Evolutionary conservation across 2,329 filamentous ascomycete species (phyloP), one percentile per base, ranked within the genome.

Genomic region (Alternaria gansuensis): DNA sequence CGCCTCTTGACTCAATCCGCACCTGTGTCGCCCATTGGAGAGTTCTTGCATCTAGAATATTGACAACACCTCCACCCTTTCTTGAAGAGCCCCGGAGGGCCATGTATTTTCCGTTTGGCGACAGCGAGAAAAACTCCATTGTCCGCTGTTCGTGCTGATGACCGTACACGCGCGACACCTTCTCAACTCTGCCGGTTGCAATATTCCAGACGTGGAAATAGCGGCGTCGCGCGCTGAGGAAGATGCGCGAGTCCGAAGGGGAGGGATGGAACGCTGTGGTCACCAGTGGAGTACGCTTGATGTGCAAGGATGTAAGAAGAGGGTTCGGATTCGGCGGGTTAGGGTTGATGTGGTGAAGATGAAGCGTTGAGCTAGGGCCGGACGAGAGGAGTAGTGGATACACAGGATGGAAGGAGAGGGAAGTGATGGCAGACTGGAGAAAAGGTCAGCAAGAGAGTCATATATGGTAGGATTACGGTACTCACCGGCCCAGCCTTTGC

Each of bases 191-290:
- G 41, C 95, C 95, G 0, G 90, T 89, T 41, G 89, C 83, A 24
- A 99, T 84, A 71, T 98, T 89, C 95, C 95, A 99, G 66, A 90
- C 88, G 79, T 98, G 95, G 78, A 98, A 97, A 81, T 93, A 98
- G 63, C 88, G 88, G 49, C 95, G 87, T 34, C 94, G 89, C 36
- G 93, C 93, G 17, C 93, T 90, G 59, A 97, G 91, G 77, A 97
- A 91, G 66, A 99, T 90, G 68, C 90, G 90, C 63, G 90, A 88
- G 63, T 91, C 92, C 14, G 81, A 80, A 4, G 90, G 87, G 26
- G 84, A 75, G 6, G 77, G 86, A 57, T 93, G 82, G 77, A 99
- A 98, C 36, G 90, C 86, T 6, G 93, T 92, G 10, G 90, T 92
- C 58, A 90, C 87, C 52, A 99, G 84, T n/a, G 93, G 91, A 0